A percentile compares a stretch with the other conserved stretches of the same genome.
These are phyloP conservation scores for Diaporthe sp. DNA, from an alignment of 2,329 filamentous ascomycete genomes.

Conservation along the genomic window DNA sequence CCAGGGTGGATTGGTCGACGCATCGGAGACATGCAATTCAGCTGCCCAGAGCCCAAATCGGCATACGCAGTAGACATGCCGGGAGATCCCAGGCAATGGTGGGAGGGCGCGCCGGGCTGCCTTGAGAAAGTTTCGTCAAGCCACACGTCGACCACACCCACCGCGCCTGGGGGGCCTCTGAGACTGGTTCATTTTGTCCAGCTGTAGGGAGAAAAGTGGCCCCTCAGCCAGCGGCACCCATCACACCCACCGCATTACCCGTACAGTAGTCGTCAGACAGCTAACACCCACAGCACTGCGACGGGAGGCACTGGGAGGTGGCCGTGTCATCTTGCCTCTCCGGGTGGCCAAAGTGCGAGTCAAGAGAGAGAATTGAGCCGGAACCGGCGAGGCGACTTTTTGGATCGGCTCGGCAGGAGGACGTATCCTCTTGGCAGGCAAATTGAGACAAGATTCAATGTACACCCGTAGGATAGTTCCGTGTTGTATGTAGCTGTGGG, in stretches of 20 bases:
- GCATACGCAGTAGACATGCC: slow-evolving; percentile 23
- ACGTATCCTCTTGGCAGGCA: slow-evolving; percentile 20
- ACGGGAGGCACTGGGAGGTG: neutral
- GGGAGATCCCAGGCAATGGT: slow-evolving; percentile 29
- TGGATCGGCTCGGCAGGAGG: slow-evolving; percentile 13
- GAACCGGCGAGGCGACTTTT: slow-evolving; percentile 33
- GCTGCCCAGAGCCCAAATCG: slow-evolving; percentile 22
- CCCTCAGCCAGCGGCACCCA: slow-evolving; percentile 19
- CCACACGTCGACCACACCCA: slow-evolving; percentile 25
- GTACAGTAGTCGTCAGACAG: slow-evolving; percentile 12
- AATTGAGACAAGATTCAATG: slow-evolving; percentile 27
- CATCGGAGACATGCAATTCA: slow-evolving; percentile 27
- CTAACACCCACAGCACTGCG: slow-evolving; percentile 1
- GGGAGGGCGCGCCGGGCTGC: slow-evolving; percentile 15
- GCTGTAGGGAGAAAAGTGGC: slow-evolving; percentile 32
- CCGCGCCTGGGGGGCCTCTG: slow-evolving; percentile 22
- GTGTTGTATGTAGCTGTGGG: slow-evolving; percentile 24
- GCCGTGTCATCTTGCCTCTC: slow-evolving; percentile 22
- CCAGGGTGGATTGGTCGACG: neutral
- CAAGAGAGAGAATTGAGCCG: slow-evolving; percentile 28
- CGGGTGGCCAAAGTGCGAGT: slow-evolving; percentile 33
- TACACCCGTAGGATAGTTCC: slow-evolving; percentile 20
- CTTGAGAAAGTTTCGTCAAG: slow-evolving; percentile 28
- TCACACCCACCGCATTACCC: slow-evolving; percentile 21
- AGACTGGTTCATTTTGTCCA: slow-evolving; percentile 23